These are phyloP conservation scores for Eucalyptus fibrosa DNA, from an alignment of 345 rosid species.

Conservation along the genomic window DNA sequence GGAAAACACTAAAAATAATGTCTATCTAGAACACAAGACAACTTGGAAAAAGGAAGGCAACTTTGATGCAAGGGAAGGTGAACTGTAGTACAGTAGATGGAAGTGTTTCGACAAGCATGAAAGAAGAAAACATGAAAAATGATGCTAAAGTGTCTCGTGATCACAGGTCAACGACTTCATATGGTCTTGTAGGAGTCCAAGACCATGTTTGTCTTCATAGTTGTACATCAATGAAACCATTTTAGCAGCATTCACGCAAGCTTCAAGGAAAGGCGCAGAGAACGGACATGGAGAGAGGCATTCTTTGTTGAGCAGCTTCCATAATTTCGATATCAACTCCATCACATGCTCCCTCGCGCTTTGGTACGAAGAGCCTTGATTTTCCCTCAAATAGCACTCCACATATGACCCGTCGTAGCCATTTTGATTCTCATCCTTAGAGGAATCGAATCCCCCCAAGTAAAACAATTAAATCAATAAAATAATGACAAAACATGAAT, in stretches of 20 bases:
- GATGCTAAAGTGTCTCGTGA: neutral
- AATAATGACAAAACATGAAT: neutral
- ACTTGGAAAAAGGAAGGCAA: neutral
- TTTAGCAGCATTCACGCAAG: constrained; percentile 32
- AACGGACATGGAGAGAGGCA: constrained; percentile 15
- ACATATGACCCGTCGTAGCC: constrained; percentile 40
- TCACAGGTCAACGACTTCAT: neutral
- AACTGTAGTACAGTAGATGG: neutral
- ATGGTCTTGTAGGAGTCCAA: constrained; percentile 19
- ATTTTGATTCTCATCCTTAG: neutral
- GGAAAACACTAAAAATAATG: neutral
- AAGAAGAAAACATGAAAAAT: neutral
- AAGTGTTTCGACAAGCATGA: neutral
- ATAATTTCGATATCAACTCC: constrained; percentile 20
- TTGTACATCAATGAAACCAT: constrained; percentile 39
- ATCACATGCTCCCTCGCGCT: constrained; percentile 9
- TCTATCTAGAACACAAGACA: neutral
- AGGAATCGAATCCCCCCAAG: neutral
- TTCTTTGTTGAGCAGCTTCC: constrained; percentile 42
- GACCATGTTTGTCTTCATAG: constrained; percentile 17
- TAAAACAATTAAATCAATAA: neutral
- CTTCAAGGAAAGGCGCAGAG: constrained; percentile 10
- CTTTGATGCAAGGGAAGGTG: neutral
- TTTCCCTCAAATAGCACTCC: constrained; percentile 35
- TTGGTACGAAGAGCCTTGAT: constrained; percentile 3